Evolutionary conservation across 2,329 filamentous ascomycete genomes (phyloP).

Genomic region (Fusarium ramigenum): DNA sequence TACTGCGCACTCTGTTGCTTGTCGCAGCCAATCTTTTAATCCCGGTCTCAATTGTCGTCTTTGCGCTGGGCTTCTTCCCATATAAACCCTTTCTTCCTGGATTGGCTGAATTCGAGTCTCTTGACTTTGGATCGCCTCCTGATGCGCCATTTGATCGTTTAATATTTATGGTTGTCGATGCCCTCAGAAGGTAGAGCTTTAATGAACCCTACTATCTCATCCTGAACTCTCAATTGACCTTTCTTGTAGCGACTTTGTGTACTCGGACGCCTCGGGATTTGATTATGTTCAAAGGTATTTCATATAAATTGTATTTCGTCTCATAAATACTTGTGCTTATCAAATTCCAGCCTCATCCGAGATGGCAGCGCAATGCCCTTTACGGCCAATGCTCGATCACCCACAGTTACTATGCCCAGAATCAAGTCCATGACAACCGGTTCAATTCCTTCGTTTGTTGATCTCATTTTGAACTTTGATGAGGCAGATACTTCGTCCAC

Average conservation of each 20-base stretch:
- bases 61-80: constrained; percentile 94
- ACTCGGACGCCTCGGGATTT: constrained; percentile 81
- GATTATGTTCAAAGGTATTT: constrained; percentile 84
- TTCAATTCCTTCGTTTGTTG: constrained; percentile 96
- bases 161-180: constrained; percentile 98
- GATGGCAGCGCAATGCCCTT: constrained; percentile 88
- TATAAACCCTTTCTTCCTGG: constrained; percentile 95
- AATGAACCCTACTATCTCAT: not conserved
- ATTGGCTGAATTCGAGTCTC: constrained; percentile 73
- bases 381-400: constrained; percentile 94
- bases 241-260: constrained; percentile 85
- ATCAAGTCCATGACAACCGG: constrained; percentile 98
- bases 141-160: constrained; percentile 84
- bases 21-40: constrained; percentile 79
- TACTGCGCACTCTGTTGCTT: constrained; percentile 57
- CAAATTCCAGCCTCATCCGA: constrained; percentile 75
- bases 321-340: constrained; percentile 8
- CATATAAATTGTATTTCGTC: not conserved
- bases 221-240: constrained; percentile 35
- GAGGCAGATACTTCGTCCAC: constrained; percentile 93
- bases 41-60: constrained; percentile 76
- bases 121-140: constrained; percentile 65
- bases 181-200: constrained; percentile 76
- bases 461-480: constrained; percentile 95
- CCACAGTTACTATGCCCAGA: constrained; percentile 97